These are phyloP conservation scores for Sclerospora graminicola DNA, from an alignment of 352 stramenopile species.

Conservation along the genomic window DNA sequence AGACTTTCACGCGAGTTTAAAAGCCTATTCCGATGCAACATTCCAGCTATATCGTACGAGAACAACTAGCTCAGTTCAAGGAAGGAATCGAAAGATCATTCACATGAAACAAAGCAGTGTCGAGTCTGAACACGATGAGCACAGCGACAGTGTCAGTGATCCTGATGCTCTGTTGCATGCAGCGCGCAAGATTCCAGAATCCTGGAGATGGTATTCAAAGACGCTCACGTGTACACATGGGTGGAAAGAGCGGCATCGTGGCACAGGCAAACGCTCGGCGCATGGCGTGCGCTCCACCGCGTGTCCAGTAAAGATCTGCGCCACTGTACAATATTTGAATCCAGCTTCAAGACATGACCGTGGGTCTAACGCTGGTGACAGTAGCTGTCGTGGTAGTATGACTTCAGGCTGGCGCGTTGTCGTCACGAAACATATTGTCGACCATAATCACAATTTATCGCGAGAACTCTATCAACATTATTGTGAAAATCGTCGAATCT, in stretches of 20 bases:
- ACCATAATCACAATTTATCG: constrained; percentile 79
- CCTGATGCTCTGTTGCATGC: constrained; percentile 3
- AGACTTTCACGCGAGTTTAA: constrained; percentile 46
- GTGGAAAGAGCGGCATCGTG: constrained; percentile 70
- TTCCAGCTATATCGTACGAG: constrained; percentile 69
- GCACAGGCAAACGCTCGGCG: constrained; percentile 49
- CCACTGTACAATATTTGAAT: constrained; percentile 51
- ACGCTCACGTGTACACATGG: constrained; percentile 70
- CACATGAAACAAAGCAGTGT: constrained; percentile 26
- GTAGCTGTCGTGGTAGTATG: background rate
- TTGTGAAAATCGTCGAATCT: constrained; percentile 68
- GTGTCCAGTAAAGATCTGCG: constrained; percentile 73
- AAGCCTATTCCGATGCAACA: constrained; percentile 51
- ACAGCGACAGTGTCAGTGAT: constrained; percentile 15
- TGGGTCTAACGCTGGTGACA: background rate
- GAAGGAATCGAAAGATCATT: constrained; percentile 60
- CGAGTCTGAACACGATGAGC: constrained; percentile 28
- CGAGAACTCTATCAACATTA: constrained; percentile 65
- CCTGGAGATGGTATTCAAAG: constrained; percentile 77
- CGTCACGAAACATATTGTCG: constrained; percentile 61
- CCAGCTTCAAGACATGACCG: constrained; percentile 1
- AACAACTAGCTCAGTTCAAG: constrained; percentile 59
- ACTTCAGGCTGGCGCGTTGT: constrained; percentile 43
- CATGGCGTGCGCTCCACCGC: constrained; percentile 53
- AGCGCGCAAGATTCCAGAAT: constrained; percentile 39